These are phyloP conservation scores for Starmerella powellii DNA, from an alignment of 805 yeast species.

Conservation along the genomic window DNA sequence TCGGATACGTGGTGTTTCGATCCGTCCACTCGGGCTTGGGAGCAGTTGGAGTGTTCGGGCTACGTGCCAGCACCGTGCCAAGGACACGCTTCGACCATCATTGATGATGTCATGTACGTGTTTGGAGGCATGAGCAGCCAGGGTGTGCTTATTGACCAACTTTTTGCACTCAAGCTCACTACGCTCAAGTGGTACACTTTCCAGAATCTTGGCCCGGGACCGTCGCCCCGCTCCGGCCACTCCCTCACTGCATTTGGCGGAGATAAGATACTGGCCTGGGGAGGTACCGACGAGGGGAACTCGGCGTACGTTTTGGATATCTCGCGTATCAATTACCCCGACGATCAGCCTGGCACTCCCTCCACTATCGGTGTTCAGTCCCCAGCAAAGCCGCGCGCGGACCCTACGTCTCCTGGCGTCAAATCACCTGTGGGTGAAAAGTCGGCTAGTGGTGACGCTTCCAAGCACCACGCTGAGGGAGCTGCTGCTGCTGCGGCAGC, in stretches of 20 bases:
- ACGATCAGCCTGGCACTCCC: constrained; percentile 22
- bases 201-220: constrained; percentile 41
- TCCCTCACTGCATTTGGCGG: constrained; percentile 60
- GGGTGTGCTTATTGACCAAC: constrained; percentile 54
- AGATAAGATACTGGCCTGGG: constrained; percentile 70
- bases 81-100: constrained; percentile 78
- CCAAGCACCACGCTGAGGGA: constrained; percentile 1
- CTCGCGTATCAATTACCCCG: constrained; percentile 34
- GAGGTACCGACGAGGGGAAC: constrained; percentile 60
- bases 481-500: constrained; percentile 3
- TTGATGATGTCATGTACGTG: constrained; percentile 65
- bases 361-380: background rate
- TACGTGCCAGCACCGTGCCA: constrained; percentile 73
- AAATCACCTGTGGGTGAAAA: no score
- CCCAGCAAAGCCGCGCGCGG: no score
- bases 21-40: constrained; percentile 58
- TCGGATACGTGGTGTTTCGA: constrained; percentile 76
- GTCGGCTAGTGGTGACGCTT: no score
- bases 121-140: constrained; percentile 78
- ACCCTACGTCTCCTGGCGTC: no score
- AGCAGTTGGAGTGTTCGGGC: constrained; percentile 56
- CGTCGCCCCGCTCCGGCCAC: constrained; percentile 87
- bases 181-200: constrained; percentile 63
- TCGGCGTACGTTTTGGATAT: constrained; percentile 52
- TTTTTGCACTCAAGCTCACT: constrained; percentile 65